Base-by-base conservation (phyloP, 1,139 yeast genomes). In the Pichia sp. region DNA sequence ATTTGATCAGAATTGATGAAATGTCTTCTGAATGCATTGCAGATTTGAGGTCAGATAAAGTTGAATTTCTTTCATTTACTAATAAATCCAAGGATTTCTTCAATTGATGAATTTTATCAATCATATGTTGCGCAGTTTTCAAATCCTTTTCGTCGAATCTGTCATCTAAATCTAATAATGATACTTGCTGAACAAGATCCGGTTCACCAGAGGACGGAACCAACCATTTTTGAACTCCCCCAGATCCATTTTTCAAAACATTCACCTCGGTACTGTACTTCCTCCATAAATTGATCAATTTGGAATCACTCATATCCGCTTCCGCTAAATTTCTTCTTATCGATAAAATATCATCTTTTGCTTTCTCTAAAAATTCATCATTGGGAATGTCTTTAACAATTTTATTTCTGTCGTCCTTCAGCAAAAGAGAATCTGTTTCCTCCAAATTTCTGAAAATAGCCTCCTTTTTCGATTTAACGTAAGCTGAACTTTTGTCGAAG, bases 1-100 rank as follows among this genome's bases (percentile, higher is more conserved):
- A 44, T n/a, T 84, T 66, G 4, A 92, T 75, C 36, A 92, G 69
- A 29, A 83, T 71, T 47, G 85, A 81, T 0, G 95, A 83, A 43
- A 90, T 87, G 59, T 92, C 97, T 62, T 92, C 98, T 27, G 75
- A 71, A 56, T 83, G 95, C 37, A 86, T 81, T 45, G 75, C 76
- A 6, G 69, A 72, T 59, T 87, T 88, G 58, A 90, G 71, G 42
- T 79, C 86, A 3, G 71, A 71, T 39, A 85, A 68, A 3, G 83
- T 71, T 39, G 77, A 70, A 26, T 67, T 63, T 45, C 95, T 78
- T 57, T 84, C 92, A 33, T 74, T 68, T 55, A 75, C 73, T 36
- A 82, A 49, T 47, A 68, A 64, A 37, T 71, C 72, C 49, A 80
- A 58, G 45, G 68, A 69, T 33, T 61, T 62, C 34, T 71, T 57